Base-by-base conservation (phyloP, 2,329 filamentous ascomycete genomes). In the Hirsutella thompsonii region DNA sequence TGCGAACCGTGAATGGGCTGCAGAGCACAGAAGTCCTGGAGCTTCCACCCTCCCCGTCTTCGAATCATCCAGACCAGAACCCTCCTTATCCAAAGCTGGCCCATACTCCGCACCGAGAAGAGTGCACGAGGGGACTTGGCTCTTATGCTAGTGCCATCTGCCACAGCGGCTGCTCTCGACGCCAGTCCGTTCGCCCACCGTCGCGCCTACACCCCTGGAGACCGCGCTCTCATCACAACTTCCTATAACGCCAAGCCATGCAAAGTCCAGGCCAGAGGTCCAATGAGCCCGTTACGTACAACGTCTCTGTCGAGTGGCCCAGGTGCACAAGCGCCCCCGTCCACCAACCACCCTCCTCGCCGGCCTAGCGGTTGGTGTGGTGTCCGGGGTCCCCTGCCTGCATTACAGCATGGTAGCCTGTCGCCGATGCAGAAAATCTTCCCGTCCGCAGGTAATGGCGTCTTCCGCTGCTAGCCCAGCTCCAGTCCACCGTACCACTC, bases 381-480 rank as follows among this genome's bases (percentile, higher is more conserved):
- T 6, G 23, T 10, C 41, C 19, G 34, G 16, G 20, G 20, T 19
- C 26, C 41, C 41, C 33, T 32, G 26, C 33, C 20, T 20, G 32
- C 37, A 32, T 38, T 23, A 18, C 26, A 30, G 26, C 32, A 29
- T 36, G 39, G 42, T 35, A 42, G n/a, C 34, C 39, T 35, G 28
- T 40, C 10, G 37, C 37, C 32, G 23, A 43, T 40, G 45, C 30
- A 43, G 40, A 42, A 26, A 35, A 33, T 34, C 37, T 32, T 40
- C 36, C 44, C 26, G 37, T 28, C 36, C 37, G 18, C 18, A 16
- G 21, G 23, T 16, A 11, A 38, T 38, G 23, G 14, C 16, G n/a
- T 34, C 14, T 28, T 28, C 30, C 35, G 21, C 10, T n/a, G 14
- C 35, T 20, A 5, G n/a, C 6, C 23, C 13, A 5, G n/a, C 6